phyloP scores from a whole-genome alignment of 2,329 filamentous ascomycete genomes.

The Allantophomopsis cytisporea region DNA sequence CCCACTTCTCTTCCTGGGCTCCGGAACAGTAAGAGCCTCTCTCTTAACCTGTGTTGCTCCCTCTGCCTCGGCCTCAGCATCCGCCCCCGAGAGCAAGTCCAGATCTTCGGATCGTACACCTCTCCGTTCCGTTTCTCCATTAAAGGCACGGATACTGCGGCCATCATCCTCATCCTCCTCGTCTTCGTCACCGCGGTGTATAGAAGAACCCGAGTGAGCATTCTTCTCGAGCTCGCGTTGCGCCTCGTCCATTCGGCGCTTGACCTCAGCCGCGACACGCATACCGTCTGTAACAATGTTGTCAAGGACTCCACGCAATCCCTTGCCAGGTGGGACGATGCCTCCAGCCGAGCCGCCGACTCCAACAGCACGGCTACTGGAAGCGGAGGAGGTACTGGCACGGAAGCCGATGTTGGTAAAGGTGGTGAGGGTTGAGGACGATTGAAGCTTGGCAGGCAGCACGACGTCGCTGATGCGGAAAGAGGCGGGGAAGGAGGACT shows the following conservation, averaged over 20 bases:
- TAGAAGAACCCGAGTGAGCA: conserved; percentile 21
- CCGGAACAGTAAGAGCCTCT: conserved; percentile 6
- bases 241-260: conserved; percentile 87
- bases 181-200: conserved; percentile 45
- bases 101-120: conserved; percentile 54
- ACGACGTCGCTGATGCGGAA: conserved; percentile 70
- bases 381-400: conserved; percentile 24
- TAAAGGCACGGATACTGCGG: conserved; percentile 31
- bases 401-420: conserved; percentile 61
- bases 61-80: conserved; percentile 48
- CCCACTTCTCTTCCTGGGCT: conserved; percentile 13
- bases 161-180: conserved; percentile 59
- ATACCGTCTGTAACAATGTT: conserved; percentile 97
- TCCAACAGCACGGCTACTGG: conserved; percentile 38
- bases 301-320: conserved; percentile 83
- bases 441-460: conserved; percentile 19
- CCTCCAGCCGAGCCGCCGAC: conserved; percentile 14
- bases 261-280: conserved; percentile 85
- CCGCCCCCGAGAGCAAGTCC: conserved; percentile 60
- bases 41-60: conserved; percentile 7
- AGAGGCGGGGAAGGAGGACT: conserved; percentile 84
- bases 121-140: conserved; percentile 44
- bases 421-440: conserved; percentile 64
- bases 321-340: conserved; percentile 39
- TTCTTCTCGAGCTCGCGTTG: conserved; percentile 84